Base-by-base conservation (phyloP, 2,329 filamentous ascomycete species). In the Epicoccum sorghinum region DNA sequence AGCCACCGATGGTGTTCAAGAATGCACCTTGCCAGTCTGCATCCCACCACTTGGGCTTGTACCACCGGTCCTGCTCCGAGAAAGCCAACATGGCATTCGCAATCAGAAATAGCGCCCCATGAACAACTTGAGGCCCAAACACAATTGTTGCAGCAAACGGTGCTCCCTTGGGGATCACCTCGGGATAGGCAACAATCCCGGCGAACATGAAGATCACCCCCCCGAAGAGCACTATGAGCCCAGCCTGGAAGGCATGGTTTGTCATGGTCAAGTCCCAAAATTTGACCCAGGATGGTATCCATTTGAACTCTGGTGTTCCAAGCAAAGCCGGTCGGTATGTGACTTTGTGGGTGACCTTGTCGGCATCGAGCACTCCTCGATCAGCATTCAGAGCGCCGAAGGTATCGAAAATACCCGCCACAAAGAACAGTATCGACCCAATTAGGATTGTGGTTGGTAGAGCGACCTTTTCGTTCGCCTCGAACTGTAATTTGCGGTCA, bases 201-300 rank as follows among this genome's bases (percentile, higher is more conserved):
- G 65, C 65, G 36, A 70, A 60, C 61, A 69, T 68, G 47, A 72
- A 68, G 36, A 70, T 62, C 3, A 72, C 49, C 14, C 68, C 67
- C 7, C 69, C 64, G 25, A 72, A 63, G 6, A 71, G 53, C 8
- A 68, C 64, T 3, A 69, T 61, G 3, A 73, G 58, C 3, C 69
- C 66, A 5, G 68, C 67, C 48, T 70, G 68, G 12, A 71, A 71
- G 0, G 67, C 63, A 8, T 65, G 41, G 27, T 62, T 67, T 7
- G 54, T 64, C 5, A 47, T 47, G 0, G 57, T 52, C 4, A 71
- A 48, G 4, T 67, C 61, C 25, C 48, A 52, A 3, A 67, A 43
- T 38, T 68, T 68, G 6, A 22, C 10, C 38, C 50, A 33, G 0
- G 55, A 48, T 0, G 66, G 67, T 18, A 68, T 55, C 67, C 68